Percentiles rank a stretch among this genome's conserved stretches.
phyloP scores from a whole-genome alignment of 2,329 filamentous ascomycete species.

The Monilinia laxa region DNA sequence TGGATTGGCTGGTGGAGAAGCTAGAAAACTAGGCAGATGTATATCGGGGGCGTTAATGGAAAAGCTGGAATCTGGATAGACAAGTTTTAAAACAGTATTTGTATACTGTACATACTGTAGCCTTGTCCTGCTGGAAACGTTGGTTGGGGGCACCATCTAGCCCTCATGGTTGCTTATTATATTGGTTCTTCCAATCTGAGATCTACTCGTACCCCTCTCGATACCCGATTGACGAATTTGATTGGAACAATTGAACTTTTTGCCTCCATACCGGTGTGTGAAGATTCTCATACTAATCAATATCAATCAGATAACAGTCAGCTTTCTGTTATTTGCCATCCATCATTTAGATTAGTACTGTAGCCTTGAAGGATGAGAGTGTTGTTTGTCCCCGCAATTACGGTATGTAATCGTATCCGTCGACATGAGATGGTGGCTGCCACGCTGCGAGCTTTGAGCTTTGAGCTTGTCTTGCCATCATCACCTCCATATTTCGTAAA shows the following conservation, averaged over 20 bases:
- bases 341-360: not conserved
- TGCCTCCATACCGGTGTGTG: conserved; percentile 22
- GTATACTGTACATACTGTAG: not conserved
- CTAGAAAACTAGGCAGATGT: conserved; percentile 15
- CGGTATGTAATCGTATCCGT: not conserved
- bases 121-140: conserved; percentile 21
- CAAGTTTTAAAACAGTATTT: not conserved
- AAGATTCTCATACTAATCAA: not conserved
- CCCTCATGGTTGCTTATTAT: conserved; percentile 3
- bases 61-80: conserved; percentile 15
- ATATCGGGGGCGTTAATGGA: conserved; percentile 5
- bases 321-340: not conserved
- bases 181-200: conserved; percentile 3
- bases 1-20: not conserved
- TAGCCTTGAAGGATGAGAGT: not conserved
- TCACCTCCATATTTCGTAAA: not conserved
- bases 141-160: conserved; percentile 5
- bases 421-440: not conserved
- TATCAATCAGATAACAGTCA: conserved; percentile 9
- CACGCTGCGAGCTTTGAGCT: conserved; percentile 7
- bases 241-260: conserved; percentile 10
- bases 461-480: not conserved
- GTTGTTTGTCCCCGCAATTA: conserved; percentile 5
- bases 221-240: not conserved
- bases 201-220: not conserved